A percentile compares a stretch with the other conserved stretches of the same genome.
These are phyloP conservation scores for Pyrenopolyporus hunteri DNA, from an alignment of 495 filamentous ascomycete genomes.

Conservation along the genomic window DNA sequence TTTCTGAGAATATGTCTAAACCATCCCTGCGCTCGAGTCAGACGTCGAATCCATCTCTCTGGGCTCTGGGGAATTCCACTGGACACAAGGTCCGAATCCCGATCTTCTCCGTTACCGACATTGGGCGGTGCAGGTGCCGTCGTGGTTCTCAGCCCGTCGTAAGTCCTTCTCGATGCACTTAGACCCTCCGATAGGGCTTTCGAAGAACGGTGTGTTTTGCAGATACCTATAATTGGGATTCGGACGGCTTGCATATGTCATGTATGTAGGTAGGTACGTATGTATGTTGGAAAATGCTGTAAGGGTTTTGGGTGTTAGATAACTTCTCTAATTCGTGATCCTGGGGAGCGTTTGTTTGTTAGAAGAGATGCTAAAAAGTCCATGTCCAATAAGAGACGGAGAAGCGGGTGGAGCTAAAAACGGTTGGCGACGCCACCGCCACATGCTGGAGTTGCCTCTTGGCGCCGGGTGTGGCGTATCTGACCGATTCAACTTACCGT, in stretches of 20 bases:
- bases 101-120: constrained; percentile 8
- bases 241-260: constrained; percentile 21
- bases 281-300: no score
- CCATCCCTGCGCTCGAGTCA: constrained; percentile 1
- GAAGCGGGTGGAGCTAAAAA: background rate
- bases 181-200: constrained; percentile 27
- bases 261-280: no score
- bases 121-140: no score
- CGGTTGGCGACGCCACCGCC: background rate
- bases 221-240: constrained; percentile 17
- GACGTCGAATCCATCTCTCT: background rate
- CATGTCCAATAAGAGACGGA: background rate
- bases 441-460: no score
- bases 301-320: background rate
- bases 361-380: background rate
- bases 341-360: background rate
- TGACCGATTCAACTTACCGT: background rate
- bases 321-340: constrained; percentile 17
- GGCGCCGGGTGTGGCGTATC: background rate
- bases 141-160: background rate
- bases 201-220: constrained; percentile 26
- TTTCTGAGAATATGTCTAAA: background rate
- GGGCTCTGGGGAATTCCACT: no score
- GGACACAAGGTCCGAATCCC: constrained; percentile 24
- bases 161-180: constrained; percentile 8